Evolutionary conservation across 176 grass and related monocot genomes (phyloP).

Genomic region (Zoysia pacifica): DNA sequence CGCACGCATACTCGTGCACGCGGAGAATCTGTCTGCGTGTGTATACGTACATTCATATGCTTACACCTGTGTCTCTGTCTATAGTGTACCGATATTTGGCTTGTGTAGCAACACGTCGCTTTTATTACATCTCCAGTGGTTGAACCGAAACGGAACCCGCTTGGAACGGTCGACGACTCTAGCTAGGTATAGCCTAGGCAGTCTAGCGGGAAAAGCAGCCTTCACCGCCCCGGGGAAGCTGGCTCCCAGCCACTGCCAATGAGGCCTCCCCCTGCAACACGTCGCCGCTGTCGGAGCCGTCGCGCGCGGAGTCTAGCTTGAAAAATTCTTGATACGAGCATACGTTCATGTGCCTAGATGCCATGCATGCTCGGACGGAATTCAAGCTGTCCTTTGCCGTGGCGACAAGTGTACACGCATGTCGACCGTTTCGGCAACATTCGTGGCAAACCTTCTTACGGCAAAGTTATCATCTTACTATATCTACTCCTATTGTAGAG

Average conservation of each 20-base stretch:
- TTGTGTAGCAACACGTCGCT: neutral
- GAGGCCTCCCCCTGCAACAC: too few species aligned
- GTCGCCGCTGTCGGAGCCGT: too few species aligned
- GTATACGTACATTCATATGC: neutral
- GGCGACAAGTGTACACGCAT: constrained; percentile 36
- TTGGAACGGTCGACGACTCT: neutral
- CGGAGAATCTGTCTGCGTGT: neutral
- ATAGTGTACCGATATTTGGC: neutral
- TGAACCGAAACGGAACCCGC: neutral
- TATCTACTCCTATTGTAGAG: neutral
- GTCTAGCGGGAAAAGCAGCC: too few species aligned
- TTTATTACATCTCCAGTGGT: constrained; percentile 29
- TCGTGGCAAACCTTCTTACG: constrained; percentile 26
- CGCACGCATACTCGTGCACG: neutral
- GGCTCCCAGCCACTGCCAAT: too few species aligned
- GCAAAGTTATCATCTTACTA: neutral
- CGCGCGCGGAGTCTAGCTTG: too few species aligned
- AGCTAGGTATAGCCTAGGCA: neutral
- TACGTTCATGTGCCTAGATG: neutral
- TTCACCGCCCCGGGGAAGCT: too few species aligned
- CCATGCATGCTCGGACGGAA: neutral
- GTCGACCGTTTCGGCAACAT: constrained; percentile 37
- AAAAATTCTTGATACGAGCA: neutral
- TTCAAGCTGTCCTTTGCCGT: constrained; percentile 32
- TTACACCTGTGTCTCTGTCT: neutral